Percentiles rank a stretch among this genome's conserved stretches.
phyloP scores from a whole-genome alignment of 129 eudicot genomes.

The Erigeron canadensis region DNA sequence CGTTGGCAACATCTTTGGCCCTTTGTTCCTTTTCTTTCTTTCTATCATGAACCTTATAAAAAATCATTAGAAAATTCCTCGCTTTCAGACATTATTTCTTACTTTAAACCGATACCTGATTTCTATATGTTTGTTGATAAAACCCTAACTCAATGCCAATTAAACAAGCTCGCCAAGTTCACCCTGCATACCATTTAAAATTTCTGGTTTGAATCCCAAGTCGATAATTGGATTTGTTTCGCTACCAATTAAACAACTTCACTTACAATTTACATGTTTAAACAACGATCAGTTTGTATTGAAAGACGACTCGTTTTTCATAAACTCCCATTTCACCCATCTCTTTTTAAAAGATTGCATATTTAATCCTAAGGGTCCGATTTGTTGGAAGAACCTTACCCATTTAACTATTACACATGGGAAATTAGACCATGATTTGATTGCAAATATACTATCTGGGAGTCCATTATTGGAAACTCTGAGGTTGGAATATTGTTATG shows the following conservation, averaged over 20 bases:
- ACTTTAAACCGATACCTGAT: not conserved
- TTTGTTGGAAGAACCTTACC: conserved; percentile 23
- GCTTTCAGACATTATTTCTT: no score
- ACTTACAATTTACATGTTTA: no score
- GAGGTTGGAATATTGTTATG: conserved; percentile 15
- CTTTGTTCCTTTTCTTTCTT: conserved; percentile 1
- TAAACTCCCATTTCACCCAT: conserved; percentile 21
- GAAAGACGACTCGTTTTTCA: not conserved
- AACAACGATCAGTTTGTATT: not conserved
- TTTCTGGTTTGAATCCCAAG: not conserved
- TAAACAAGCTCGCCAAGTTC: conserved; percentile 3
- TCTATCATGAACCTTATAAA: not conserved
- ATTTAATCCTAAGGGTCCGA: conserved; percentile 4
- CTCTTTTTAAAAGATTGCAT: conserved; percentile 4
- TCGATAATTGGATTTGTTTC: conserved; percentile 1
- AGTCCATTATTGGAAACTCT: conserved; percentile 28
- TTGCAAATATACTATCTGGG: conserved; percentile 24
- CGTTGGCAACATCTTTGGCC: conserved; percentile 24
- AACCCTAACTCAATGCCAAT: conserved; percentile 24
- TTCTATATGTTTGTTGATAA: conserved; percentile 15
- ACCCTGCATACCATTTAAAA: not conserved
- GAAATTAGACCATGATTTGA: no score
- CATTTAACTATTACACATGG: no score
- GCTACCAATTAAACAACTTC: not conserved
- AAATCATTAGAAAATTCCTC: no score